A percentile compares a stretch with the other conserved stretches of the same genome.
These are phyloP conservation scores for Thelonectria rubi DNA, from an alignment of 2,329 filamentous ascomycete species.

Conservation along the genomic window DNA sequence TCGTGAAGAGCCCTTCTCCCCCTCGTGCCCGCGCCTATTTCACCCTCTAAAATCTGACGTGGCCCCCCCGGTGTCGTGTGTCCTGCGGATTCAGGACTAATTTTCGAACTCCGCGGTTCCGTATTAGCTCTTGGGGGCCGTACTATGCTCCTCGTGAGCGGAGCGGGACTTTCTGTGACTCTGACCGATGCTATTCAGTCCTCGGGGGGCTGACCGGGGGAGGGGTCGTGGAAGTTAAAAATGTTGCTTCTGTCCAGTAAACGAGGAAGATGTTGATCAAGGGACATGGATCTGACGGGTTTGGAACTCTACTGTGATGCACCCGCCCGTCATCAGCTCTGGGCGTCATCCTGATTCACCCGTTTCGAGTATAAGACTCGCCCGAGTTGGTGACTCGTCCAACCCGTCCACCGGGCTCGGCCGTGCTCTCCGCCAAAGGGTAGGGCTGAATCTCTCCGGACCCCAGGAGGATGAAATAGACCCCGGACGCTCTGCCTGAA, in stretches of 20 bases:
- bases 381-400: background rate
- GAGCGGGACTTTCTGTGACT: background rate
- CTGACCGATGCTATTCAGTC: slow-evolving; percentile 10
- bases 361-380: background rate
- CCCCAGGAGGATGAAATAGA: slow-evolving; percentile 14
- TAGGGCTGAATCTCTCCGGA: slow-evolving; percentile 15
- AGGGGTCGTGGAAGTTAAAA: slow-evolving; percentile 2
- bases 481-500: background rate
- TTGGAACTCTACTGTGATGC: background rate
- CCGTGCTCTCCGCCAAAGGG: slow-evolving; percentile 2
- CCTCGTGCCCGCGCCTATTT: slow-evolving; percentile 10
- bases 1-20: background rate
- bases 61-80: slow-evolving; percentile 1
- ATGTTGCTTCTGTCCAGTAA: slow-evolving; percentile 1
- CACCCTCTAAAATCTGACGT: slow-evolving; percentile 27
- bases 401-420: background rate
- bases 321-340: background rate
- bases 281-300: background rate
- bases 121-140: slow-evolving; percentile 16
- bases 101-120: background rate
- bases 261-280: background rate
- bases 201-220: background rate
- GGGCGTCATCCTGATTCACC: background rate
- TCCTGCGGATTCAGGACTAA: background rate
- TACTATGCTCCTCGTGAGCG: background rate